These are phyloP conservation scores for Priceomyces melissophilus DNA, from an alignment of 805 yeast genomes.

Conservation along the genomic window DNA sequence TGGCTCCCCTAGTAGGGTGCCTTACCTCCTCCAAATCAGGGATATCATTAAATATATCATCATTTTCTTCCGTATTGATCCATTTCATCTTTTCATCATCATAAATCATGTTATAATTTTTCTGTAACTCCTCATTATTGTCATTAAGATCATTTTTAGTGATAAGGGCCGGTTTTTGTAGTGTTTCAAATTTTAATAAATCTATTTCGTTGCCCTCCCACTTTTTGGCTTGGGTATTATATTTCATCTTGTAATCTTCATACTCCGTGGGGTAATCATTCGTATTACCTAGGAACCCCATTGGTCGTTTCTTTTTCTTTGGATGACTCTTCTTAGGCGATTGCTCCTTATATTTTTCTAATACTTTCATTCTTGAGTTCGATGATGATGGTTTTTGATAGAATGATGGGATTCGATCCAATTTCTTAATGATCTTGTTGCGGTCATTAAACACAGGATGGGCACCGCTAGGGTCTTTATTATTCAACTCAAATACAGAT, in stretches of 20 bases:
- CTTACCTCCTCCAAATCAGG: slow-evolving; percentile 37
- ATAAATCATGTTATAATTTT: slow-evolving; percentile 49
- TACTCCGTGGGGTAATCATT: slow-evolving; percentile 16
- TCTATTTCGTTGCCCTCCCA: slow-evolving; percentile 72
- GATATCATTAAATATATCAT: slow-evolving; percentile 47
- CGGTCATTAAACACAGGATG: slow-evolving; percentile 31
- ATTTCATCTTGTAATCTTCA: slow-evolving; percentile 42
- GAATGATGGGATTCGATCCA: slow-evolving; percentile 42
- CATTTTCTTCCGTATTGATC: slow-evolving; percentile 46
- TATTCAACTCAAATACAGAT: slow-evolving; percentile 31
- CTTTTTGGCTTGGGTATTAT: slow-evolving; percentile 45
- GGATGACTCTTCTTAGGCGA: slow-evolving; percentile 16
- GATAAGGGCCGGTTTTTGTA: slow-evolving; percentile 38
- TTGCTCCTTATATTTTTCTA: slow-evolving; percentile 30
- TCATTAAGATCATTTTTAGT: slow-evolving; percentile 23
- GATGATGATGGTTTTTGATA: slow-evolving; percentile 18
- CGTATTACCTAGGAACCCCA: slow-evolving; percentile 31
- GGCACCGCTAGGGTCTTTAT: slow-evolving; percentile 11
- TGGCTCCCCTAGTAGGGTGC: slow-evolving; percentile 23
- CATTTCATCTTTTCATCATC: slow-evolving; percentile 56
- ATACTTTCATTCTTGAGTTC: slow-evolving; percentile 23
- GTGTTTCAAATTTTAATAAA: slow-evolving; percentile 46
- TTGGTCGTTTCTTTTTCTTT: slow-evolving; percentile 9
- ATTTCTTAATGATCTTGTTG: slow-evolving; percentile 31
- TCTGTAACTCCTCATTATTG: slow-evolving; percentile 10